Conservation (phyloP, 2,329 filamentous ascomycete genomes). For the Diaporthe citrichinensis region DNA sequence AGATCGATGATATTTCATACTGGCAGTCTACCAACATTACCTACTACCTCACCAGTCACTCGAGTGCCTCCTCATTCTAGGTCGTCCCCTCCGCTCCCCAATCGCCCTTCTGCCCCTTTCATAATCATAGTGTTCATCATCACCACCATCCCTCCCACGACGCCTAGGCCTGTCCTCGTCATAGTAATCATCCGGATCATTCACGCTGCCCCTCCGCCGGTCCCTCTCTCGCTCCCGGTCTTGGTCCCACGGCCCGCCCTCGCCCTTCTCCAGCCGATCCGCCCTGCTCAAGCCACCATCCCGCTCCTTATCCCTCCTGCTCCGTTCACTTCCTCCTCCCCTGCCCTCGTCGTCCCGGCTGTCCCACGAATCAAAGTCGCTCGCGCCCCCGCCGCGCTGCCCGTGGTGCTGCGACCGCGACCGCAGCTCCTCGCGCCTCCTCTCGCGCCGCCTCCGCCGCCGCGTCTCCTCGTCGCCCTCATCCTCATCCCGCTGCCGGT, state of each 20-base stretch:
- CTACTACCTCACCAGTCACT: constrained; percentile 35
- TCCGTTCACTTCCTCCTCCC: background rate
- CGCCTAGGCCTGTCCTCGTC: constrained; percentile 9
- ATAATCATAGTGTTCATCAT: constrained; percentile 32
- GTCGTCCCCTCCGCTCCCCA: constrained; percentile 33
- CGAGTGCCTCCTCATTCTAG: constrained; percentile 38
- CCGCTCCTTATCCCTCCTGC: background rate
- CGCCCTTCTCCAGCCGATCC: constrained; percentile 37
- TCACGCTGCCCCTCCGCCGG: background rate
- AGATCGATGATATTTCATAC: background rate
- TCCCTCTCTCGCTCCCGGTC: constrained; percentile 9
- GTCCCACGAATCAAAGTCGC: background rate
- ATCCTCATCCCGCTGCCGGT: constrained; percentile 3
- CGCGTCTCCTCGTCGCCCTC: constrained; percentile 41
- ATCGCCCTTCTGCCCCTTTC: constrained; percentile 17
- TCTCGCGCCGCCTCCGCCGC: constrained; percentile 14
- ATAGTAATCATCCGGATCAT: background rate
- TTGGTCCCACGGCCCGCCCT: constrained; percentile 21
- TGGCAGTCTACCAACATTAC: background rate
- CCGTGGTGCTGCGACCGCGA: constrained; percentile 16
- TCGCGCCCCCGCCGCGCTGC: background rate
- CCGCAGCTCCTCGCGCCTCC: constrained; percentile 4
- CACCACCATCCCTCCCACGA: background rate
- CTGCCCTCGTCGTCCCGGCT: background rate
- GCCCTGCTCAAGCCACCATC: constrained; percentile 29